Evolutionary conservation across 768 basidiomycete genomes (phyloP).

Genomic region (Mycena galericulata): DNA sequence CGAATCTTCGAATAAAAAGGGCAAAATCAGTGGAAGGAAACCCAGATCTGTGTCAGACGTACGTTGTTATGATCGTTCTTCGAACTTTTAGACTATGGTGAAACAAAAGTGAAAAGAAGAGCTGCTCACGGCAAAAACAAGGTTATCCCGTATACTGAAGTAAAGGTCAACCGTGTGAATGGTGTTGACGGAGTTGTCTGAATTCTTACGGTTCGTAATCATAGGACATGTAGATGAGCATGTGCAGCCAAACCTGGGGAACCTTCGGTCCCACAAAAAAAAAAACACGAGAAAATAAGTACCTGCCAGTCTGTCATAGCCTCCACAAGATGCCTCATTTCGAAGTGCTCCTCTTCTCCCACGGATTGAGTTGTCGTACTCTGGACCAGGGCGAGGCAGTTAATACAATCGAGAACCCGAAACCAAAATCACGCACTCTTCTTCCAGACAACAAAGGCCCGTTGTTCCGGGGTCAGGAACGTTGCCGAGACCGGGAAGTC

Average conservation of each 20-base stretch:
- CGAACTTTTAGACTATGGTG: neutral
- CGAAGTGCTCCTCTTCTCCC: constrained; percentile 72
- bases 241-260: constrained; percentile 63
- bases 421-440: constrained; percentile 56
- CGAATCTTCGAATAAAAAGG: constrained; percentile 68
- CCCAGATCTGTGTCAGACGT: constrained; percentile 20
- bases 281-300: neutral
- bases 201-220: constrained; percentile 65
- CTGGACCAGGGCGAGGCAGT: constrained; percentile 46
- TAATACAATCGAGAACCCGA: neutral
- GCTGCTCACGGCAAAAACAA: constrained; percentile 74
- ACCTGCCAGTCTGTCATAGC: constrained; percentile 77
- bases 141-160: constrained; percentile 76
- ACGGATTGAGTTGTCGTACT: constrained; percentile 68
- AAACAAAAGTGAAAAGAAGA: constrained; percentile 1
- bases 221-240: constrained; percentile 71
- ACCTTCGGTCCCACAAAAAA: neutral
- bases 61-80: constrained; percentile 73
- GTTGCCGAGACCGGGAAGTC: constrained; percentile 71
- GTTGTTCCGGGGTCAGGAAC: constrained; percentile 73
- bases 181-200: neutral
- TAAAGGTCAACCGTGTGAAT: neutral
- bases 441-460: constrained; percentile 63
- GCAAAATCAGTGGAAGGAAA: neutral
- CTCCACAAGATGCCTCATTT: constrained; percentile 62